Conservation (phyloP, 2,329 filamentous ascomycete species). For the Aspergillus tamarii region DNA sequence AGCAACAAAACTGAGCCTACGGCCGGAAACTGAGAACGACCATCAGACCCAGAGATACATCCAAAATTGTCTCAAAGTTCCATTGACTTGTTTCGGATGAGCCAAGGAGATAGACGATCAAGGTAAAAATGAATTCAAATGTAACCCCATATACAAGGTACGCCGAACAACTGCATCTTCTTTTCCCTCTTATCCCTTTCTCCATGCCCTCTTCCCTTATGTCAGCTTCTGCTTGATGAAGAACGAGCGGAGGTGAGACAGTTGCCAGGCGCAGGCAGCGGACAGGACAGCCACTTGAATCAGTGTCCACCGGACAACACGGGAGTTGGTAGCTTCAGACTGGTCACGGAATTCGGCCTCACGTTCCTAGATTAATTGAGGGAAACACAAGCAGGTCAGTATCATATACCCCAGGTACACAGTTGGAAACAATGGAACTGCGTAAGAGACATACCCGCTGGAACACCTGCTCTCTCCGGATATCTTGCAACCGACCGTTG, state of each 20-base stretch:
- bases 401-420: not conserved
- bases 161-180: not conserved
- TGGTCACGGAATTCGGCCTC: conserved; percentile 98
- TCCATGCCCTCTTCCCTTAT: conserved; percentile 49
- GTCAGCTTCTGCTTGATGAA: conserved; percentile 99
- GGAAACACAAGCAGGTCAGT: not conserved
- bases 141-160: conserved; percentile 2
- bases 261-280: conserved; percentile 92
- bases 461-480: conserved; percentile 93
- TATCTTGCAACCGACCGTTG: conserved; percentile 83
- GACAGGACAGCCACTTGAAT: conserved; percentile 85
- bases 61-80: not conserved
- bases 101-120: conserved; percentile 1
- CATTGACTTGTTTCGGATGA: not conserved
- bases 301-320: conserved; percentile 91
- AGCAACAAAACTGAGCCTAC: not conserved
- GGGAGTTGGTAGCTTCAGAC: conserved; percentile 87
- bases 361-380: conserved; percentile 69
- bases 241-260: conserved; percentile 92
- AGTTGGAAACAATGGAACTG: not conserved
- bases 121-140: not conserved
- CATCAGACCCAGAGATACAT: not conserved
- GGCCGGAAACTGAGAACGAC: not conserved
- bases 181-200: conserved; percentile 1
- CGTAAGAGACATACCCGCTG: conserved; percentile 68